These are phyloP conservation scores for Earliella scabrosa DNA, from an alignment of 1,284 basidiomycete genomes.

Conservation along the genomic window DNA sequence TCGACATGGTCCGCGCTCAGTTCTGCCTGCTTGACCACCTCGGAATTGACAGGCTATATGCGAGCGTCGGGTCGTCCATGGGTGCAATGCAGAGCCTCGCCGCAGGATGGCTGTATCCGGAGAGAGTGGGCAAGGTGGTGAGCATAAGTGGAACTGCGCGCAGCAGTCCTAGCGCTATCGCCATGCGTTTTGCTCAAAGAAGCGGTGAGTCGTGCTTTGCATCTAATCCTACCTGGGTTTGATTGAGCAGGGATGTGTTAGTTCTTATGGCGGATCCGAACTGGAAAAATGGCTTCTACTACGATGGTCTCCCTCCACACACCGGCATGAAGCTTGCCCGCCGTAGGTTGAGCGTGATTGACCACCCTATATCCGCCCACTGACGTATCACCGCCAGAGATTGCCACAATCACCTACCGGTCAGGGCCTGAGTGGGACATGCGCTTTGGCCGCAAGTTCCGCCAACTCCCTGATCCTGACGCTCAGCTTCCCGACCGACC, in stretches of 20 bases:
- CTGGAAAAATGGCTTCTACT: slow-evolving; percentile 99
- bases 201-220: slow-evolving; percentile 66
- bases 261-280: slow-evolving; percentile 99
- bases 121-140: slow-evolving; percentile 87
- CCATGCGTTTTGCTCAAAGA: slow-evolving; percentile 95
- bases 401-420: slow-evolving; percentile 98
- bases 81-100: slow-evolving; percentile 98
- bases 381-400: slow-evolving; percentile 61
- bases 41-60: slow-evolving; percentile 86
- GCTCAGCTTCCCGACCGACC: slow-evolving; percentile 34
- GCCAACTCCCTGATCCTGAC: slow-evolving; percentile 44
- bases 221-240: slow-evolving; percentile 1
- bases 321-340: slow-evolving; percentile 98
- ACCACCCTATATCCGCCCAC: neutral
- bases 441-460: slow-evolving; percentile 86
- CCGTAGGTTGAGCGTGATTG: slow-evolving; percentile 63
- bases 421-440: slow-evolving; percentile 99
- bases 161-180: slow-evolving; percentile 90
- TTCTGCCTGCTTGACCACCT: slow-evolving; percentile 87
- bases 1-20: slow-evolving; percentile 97
- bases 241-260: slow-evolving; percentile 35
- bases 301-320: slow-evolving; percentile 92
- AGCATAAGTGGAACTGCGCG: slow-evolving; percentile 95
- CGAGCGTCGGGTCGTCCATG: slow-evolving; percentile 94
- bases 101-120: slow-evolving; percentile 92